Conservation (phyloP, 2,329 filamentous ascomycete genomes). For the Eutypa lata region DNA sequence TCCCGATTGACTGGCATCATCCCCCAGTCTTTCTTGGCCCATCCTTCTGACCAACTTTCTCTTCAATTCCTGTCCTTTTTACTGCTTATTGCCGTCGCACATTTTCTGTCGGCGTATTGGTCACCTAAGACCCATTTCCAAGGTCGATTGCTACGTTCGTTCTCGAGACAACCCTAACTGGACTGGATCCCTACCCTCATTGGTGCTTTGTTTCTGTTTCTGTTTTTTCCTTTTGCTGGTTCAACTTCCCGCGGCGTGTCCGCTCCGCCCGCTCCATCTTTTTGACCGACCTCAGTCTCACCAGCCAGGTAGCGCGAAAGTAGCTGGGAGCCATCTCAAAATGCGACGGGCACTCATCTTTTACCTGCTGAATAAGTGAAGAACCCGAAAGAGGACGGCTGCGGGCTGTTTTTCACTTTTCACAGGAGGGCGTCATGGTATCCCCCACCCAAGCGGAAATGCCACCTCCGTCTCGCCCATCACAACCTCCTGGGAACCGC, state of each 20-base stretch:
- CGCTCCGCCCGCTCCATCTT: neutral
- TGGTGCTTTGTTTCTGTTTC: neutral
- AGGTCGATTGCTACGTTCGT: neutral
- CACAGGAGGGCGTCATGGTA: conserved; percentile 10
- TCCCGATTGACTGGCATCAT: neutral
- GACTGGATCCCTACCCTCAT: neutral
- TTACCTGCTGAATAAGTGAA: conserved; percentile 17
- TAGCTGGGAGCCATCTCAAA: conserved; percentile 11
- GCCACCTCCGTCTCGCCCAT: conserved; percentile 25
- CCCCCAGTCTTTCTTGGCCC: neutral
- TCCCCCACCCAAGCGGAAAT: conserved; percentile 20
- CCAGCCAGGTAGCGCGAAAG: conserved; percentile 2
- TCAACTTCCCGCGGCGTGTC: neutral
- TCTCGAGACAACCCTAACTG: neutral
- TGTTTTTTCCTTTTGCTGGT: neutral
- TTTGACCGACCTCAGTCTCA: neutral
- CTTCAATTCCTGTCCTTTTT: neutral
- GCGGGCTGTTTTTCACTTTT: conserved; percentile 8
- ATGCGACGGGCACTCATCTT: conserved; percentile 15
- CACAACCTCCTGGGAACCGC: conserved; percentile 23
- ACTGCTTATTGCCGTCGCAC: neutral
- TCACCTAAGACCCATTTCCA: neutral
- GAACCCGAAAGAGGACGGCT: conserved; percentile 15
- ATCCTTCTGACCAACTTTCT: neutral
- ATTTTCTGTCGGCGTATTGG: neutral